A percentile compares a stretch with the other conserved stretches of the same genome.
Evolutionary conservation across 2,329 filamentous ascomycete genomes (phyloP).

Genomic region (Aureobasidium namibiae): DNA sequence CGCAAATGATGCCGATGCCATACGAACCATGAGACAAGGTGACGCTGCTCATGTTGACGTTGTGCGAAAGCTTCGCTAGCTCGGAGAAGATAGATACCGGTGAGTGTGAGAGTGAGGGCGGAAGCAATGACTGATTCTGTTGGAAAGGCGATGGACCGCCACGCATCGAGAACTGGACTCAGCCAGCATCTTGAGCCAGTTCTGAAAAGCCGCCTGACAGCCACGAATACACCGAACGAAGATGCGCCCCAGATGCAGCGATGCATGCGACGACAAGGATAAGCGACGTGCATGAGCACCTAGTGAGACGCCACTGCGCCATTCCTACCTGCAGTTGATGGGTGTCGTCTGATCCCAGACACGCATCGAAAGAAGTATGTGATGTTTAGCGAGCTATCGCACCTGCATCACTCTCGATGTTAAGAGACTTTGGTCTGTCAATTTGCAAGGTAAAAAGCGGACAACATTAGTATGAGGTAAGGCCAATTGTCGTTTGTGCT

Average conservation of each 20-base stretch:
- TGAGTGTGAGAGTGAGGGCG: not conserved
- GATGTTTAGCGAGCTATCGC: too few species aligned
- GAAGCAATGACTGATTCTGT: not conserved
- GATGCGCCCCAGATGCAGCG: not conserved
- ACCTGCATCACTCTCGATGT: too few species aligned
- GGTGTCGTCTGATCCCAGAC: too few species aligned
- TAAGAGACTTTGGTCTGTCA: too few species aligned
- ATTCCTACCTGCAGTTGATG: too few species aligned
- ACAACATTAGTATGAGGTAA: too few species aligned
- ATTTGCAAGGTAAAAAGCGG: too few species aligned
- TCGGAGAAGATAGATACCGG: not conserved
- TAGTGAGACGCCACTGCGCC: too few species aligned
- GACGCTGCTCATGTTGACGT: not conserved
- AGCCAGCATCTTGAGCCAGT: not conserved
- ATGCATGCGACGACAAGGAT: not conserved
- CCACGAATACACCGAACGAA: not conserved
- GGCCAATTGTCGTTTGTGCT: too few species aligned
- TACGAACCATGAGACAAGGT: conserved; percentile 1
- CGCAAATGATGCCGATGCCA: conserved; percentile 20
- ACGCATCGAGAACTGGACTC: not conserved
- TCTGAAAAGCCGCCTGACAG: not conserved
- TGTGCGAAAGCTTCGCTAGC: not conserved
- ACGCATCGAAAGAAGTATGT: too few species aligned
- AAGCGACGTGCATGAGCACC: not conserved
- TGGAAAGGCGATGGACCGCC: not conserved